Percentiles rank a stretch among this genome's conserved stretches.
phyloP scores from a whole-genome alignment of 2,329 filamentous ascomycete species.

The Calonectria leucothoes region DNA sequence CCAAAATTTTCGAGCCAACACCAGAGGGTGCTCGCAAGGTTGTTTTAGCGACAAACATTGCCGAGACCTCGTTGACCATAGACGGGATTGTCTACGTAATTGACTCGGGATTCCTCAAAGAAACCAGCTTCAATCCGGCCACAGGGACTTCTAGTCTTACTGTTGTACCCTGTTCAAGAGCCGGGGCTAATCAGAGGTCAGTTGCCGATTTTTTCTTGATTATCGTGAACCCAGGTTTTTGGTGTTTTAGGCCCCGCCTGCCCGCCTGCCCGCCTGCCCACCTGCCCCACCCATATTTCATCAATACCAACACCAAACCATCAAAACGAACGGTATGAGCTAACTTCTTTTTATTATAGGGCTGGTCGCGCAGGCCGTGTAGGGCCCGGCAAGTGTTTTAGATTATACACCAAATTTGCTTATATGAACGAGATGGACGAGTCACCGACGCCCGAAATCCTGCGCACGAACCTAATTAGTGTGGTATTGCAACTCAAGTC shows the following conservation, averaged over 20 bases:
- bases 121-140: conserved; percentile 91
- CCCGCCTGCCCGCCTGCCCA: too few relatives aligned
- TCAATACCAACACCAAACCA: too few relatives aligned
- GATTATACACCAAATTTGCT: conserved; percentile 92
- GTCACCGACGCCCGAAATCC: conserved; percentile 91
- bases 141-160: conserved; percentile 94
- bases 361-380: conserved; percentile 89
- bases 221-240: too few relatives aligned
- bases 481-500: conserved; percentile 90
- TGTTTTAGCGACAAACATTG: conserved; percentile 95
- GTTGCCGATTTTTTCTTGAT: too few relatives aligned
- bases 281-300: too few relatives aligned
- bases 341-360: too few relatives aligned
- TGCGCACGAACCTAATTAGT: conserved; percentile 86
- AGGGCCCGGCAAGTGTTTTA: conserved; percentile 91
- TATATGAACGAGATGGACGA: conserved; percentile 97
- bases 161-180: conserved; percentile 90
- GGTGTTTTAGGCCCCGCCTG: too few relatives aligned
- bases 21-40: conserved; percentile 89
- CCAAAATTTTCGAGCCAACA: conserved; percentile 94
- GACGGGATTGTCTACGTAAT: conserved; percentile 97
- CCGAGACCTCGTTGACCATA: conserved; percentile 94
- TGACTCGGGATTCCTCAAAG: conserved; percentile 94
- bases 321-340: too few relatives aligned
- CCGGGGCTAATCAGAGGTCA: conserved; percentile 87